Evolutionary conservation across 2,329 filamentous ascomycete genomes (phyloP), one percentile per base, ranked within the genome.

Genomic region (Passalora sequoiae): DNA sequence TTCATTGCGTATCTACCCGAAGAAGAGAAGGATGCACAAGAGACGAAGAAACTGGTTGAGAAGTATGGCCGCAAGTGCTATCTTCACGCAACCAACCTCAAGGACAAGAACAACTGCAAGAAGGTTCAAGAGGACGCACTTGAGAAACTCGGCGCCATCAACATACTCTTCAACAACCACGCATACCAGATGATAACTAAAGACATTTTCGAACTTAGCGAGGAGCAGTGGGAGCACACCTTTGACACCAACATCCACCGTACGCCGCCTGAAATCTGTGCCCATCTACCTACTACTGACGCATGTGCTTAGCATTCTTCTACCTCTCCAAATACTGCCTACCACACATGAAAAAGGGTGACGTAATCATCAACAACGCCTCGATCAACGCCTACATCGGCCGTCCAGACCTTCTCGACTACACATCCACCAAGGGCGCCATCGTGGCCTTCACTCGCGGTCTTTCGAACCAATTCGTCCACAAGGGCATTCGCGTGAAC

Each of bases 331-430:
- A 92, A 64, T 87, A 89, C 60, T 68, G 75, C 9, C 72, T 92
- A 8, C 80, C 80, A 1, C 83, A 89, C 65, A 84, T 92, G 80
- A 77, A 78, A 59, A 64, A 66, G n/a, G 86, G 87, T 25, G 75
- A 79, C 43, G 81, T 79, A 19, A 88, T 94, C 63, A 88, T 94
- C 74, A 92, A 91, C 70, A 89, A 87, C 61, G 81, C 85, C 32
- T 89, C 84, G 22, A 82, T 92, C 62, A 91, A 91, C 63, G 84
- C 82, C 19, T 92, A 91, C 67, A 77, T 89, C 45, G 86, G 86
- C 28, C 83, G 85, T 1, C 82, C 83, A 0, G 86, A 91, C 57
- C 74, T 91, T 2, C 76, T 92, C 37, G 86, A 92, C 65, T 91
- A 92, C 69, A 89, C 85, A 0, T 80, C 82, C 1, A 87, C 83